Conservation (phyloP, 768 basidiomycete genomes). For the Agaricus subrufescens region DNA sequence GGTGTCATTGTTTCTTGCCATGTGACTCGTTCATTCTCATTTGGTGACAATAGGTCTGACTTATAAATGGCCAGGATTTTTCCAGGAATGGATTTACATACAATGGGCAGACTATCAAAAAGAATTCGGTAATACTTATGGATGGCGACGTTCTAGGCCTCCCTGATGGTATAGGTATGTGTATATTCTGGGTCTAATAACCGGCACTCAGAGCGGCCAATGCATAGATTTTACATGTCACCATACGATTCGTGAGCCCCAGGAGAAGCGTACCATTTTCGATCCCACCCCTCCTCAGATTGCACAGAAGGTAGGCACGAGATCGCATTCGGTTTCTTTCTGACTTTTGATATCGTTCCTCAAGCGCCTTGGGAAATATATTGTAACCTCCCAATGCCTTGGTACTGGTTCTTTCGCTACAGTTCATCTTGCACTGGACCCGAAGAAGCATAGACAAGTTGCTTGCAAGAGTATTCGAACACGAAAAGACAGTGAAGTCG, state of each 20-base stretch:
- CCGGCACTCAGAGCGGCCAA: neutral
- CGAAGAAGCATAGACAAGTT: conserved; percentile 59
- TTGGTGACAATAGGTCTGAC: neutral
- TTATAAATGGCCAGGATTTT: conserved; percentile 44
- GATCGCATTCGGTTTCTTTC: neutral
- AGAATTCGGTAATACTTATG: conserved; percentile 67
- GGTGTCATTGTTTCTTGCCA: conserved; percentile 78
- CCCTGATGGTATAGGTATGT: conserved; percentile 48
- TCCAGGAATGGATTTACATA: conserved; percentile 74
- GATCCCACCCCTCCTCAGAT: conserved; percentile 54
- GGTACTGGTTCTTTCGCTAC: conserved; percentile 81
- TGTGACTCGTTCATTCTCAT: conserved; percentile 28
- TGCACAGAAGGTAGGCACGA: conserved; percentile 44
- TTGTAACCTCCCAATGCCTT: conserved; percentile 75
- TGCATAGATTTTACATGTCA: conserved; percentile 61
- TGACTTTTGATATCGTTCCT: neutral
- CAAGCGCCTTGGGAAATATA: conserved; percentile 61
- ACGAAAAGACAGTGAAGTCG: conserved; percentile 53
- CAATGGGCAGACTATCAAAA: conserved; percentile 66
- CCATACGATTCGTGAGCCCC: conserved; percentile 48
- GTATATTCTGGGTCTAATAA: neutral
- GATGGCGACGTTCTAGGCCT: conserved; percentile 69
- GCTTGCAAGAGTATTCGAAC: conserved; percentile 80
- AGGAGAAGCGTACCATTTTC: conserved; percentile 50
- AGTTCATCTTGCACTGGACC: conserved; percentile 74